phyloP scores from a whole-genome alignment of 352 stramenopile species.

The Globisporangium canariense region DNA sequence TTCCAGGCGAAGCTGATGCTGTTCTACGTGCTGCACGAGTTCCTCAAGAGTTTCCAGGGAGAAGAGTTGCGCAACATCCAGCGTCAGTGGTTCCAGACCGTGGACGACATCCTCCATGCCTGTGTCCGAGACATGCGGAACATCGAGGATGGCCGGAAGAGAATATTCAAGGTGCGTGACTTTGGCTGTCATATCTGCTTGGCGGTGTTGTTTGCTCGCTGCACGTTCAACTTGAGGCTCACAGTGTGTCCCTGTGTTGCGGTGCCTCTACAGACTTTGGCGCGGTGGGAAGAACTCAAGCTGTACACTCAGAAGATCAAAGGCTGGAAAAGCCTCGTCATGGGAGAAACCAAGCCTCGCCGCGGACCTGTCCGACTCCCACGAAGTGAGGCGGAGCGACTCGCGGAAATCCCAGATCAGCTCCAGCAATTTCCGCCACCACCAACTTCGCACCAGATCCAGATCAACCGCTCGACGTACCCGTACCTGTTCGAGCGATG shows the following conservation, averaged over 20 bases:
- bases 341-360: conserved; percentile 67
- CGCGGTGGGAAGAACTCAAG: conserved; percentile 82
- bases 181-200: neutral
- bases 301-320: conserved; percentile 77
- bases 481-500: conserved; percentile 66
- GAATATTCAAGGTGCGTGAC: conserved; percentile 63
- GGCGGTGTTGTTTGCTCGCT: neutral
- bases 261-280: conserved; percentile 43
- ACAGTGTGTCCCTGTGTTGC: neutral
- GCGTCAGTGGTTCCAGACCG: conserved; percentile 76
- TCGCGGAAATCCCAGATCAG: conserved; percentile 64
- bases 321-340: conserved; percentile 68
- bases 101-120: conserved; percentile 73
- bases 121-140: conserved; percentile 69
- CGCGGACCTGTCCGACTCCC: conserved; percentile 48
- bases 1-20: conserved; percentile 85
- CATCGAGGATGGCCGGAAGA: conserved; percentile 62
- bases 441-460: conserved; percentile 34
- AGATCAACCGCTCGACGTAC: conserved; percentile 74
- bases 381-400: conserved; percentile 59
- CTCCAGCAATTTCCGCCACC: conserved; percentile 73
- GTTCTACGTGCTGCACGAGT: conserved; percentile 86
- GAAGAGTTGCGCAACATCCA: conserved; percentile 54
- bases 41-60: conserved; percentile 76
- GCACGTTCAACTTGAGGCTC: neutral